Base-by-base conservation (phyloP, 345 rosid species). In the Salix caprea region DNA sequence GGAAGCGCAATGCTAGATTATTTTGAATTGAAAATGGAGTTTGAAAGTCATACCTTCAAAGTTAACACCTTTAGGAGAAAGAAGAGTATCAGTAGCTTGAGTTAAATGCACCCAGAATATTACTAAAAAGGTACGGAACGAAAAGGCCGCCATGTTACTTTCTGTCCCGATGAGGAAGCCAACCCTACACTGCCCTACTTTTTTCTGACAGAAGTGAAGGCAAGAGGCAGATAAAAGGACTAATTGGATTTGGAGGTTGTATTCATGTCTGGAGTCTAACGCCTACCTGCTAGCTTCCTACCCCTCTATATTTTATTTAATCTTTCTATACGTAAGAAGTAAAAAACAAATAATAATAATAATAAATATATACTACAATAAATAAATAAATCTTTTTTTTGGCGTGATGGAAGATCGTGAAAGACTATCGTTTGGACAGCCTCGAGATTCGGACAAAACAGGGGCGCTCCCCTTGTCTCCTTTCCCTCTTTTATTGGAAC, bases 61-160 rank as follows among this genome's bases (percentile, higher is more conserved):
- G 86, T 93, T 95, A 34, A 95, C 98, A 68, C 97, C 97, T 79
- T 95, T 93, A 13, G 99, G 99, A 56, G 99, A 95, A 44, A 93
- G 97, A 65, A 93, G 91, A 80, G 89, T 86, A 69, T 87, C 92
- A 48, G 90, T 76, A 2, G 89, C 90, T 30, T 62, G 70, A 72
- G 83, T 84, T 37, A 75, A 48, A 23, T 64, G 76, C 77, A 73
- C 79, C 86, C 79, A 82, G 58, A 69, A 76, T 67, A 66, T 70
- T 70, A 71, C 74, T 68, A 66, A 74, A 67, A 77, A 62, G 56
- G 84, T 77, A 80, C 79, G 79, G 67, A 81, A 73, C 52, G 71
- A 34, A 74, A 79, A 77, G 28, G 64, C 28, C 78, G 84, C 80
- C 79, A 61, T 42, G 46, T 61, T 61, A 72, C 71, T 71, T 39